phyloP scores from a whole-genome alignment of 2,329 filamentous ascomycete genomes.

The Colletotrichum sp. region DNA sequence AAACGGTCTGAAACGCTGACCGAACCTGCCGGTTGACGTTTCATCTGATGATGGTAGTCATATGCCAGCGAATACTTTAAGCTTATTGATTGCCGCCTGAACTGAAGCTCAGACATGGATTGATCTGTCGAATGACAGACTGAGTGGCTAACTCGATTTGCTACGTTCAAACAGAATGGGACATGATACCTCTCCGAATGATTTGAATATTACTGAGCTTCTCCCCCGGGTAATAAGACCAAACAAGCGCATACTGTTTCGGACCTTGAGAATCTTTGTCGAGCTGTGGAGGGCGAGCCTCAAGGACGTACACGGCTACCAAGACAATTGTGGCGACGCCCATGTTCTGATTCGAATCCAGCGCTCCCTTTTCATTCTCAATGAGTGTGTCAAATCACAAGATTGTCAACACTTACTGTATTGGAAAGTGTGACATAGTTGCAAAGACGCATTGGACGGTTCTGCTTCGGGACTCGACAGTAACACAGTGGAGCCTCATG shows the following conservation, averaged over 20 bases:
- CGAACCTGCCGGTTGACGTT: not conserved
- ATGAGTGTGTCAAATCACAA: fast-evolving
- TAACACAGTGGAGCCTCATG: no score
- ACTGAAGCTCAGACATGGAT: not conserved
- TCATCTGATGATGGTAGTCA: not conserved
- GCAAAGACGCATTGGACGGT: not conserved
- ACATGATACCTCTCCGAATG: not conserved
- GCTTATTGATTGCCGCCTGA: not conserved
- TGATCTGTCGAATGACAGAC: not conserved
- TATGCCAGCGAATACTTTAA: not conserved
- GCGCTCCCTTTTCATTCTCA: not conserved
- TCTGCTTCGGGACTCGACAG: not conserved
- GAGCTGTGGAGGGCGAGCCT: not conserved
- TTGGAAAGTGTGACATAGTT: not conserved
- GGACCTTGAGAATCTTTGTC: not conserved
- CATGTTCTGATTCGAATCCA: fast-evolving
- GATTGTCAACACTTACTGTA: not conserved
- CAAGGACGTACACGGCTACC: not conserved
- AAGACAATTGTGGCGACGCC: not conserved
- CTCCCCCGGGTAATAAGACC: not conserved
- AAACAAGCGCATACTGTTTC: fast-evolving
- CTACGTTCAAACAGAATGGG: not conserved
- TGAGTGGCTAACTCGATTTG: not conserved
- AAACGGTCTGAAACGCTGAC: conserved; percentile 13
- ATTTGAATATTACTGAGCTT: not conserved